Conservation (phyloP, 1,284 basidiomycete genomes). For the Psilocybe mexicana region DNA sequence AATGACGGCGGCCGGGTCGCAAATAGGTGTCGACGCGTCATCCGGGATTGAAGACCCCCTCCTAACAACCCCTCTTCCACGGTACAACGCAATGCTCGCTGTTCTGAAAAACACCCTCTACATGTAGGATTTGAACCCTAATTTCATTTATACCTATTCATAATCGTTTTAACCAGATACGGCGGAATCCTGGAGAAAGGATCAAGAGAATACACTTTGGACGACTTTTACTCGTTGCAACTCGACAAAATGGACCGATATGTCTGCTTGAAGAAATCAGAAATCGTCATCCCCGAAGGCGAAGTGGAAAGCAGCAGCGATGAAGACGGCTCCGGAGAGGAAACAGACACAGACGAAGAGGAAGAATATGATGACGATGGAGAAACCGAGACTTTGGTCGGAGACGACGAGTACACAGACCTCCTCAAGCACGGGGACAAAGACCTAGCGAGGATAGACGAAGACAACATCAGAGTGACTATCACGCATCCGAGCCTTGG, state of each 20-base stretch:
- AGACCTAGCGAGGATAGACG: neutral
- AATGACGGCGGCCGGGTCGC: neutral
- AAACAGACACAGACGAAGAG: constrained; percentile 48
- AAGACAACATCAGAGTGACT: neutral
- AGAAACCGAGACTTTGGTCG: constrained; percentile 35
- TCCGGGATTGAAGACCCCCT: constrained; percentile 71
- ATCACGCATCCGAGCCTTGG: constrained; percentile 12
- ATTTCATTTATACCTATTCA: constrained; percentile 25
- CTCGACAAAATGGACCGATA: constrained; percentile 83
- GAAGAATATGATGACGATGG: constrained; percentile 36
- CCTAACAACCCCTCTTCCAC: constrained; percentile 67
- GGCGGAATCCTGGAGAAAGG: constrained; percentile 87
- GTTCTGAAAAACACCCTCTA: constrained; percentile 86
- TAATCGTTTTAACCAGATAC: constrained; percentile 51
- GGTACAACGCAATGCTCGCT: constrained; percentile 94
- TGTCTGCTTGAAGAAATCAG: constrained; percentile 69
- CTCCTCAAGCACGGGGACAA: constrained; percentile 22
- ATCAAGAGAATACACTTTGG: constrained; percentile 81
- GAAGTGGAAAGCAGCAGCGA: constrained; percentile 64
- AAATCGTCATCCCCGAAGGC: constrained; percentile 60
- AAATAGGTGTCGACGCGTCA: neutral
- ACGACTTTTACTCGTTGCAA: constrained; percentile 78
- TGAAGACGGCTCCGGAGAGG: constrained; percentile 53
- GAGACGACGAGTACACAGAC: constrained; percentile 33
- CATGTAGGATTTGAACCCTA: constrained; percentile 47